Percentiles rank a stretch among this genome's conserved stretches.
These are phyloP conservation scores for Monilinia polystroma DNA, from an alignment of 2,329 filamentous ascomycete species.

Conservation along the genomic window DNA sequence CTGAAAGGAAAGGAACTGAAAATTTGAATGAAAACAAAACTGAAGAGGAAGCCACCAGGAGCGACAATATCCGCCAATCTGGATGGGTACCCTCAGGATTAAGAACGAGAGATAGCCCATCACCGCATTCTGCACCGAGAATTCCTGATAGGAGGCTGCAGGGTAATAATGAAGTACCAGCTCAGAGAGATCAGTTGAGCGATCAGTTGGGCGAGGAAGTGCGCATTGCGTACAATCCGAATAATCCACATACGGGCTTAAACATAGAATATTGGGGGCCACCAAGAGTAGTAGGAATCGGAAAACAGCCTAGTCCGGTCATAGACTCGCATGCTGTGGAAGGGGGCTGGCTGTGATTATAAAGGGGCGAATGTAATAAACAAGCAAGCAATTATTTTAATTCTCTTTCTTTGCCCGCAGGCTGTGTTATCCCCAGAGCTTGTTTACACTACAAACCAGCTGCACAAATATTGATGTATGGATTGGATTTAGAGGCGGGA, in stretches of 20 bases:
- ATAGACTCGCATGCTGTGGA: conserved; percentile 1
- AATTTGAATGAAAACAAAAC: not conserved
- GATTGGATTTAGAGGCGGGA: not conserved
- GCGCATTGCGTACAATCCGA: conserved; percentile 6
- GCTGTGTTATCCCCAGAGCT: no score
- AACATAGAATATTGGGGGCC: not conserved
- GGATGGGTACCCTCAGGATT: conserved; percentile 13
- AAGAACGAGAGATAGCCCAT: not conserved
- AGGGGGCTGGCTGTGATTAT: not conserved
- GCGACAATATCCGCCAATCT: conserved; percentile 8
- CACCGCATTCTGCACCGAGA: not conserved
- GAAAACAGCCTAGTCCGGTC: not conserved
- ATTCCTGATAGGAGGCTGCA: not conserved
- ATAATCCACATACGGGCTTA: not conserved
- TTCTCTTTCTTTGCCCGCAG: not conserved
- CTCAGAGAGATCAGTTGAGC: not conserved
- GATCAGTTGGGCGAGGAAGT: not conserved
- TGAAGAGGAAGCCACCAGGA: not conserved
- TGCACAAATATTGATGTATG: not conserved
- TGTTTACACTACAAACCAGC: not conserved
- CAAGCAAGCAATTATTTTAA: not conserved
- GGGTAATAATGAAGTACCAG: not conserved
- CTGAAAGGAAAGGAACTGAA: not conserved
- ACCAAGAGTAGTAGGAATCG: not conserved
- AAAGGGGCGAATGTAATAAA: not conserved